phyloP scores from a whole-genome alignment of 345 rosid genomes.

The Litchi chinensis region DNA sequence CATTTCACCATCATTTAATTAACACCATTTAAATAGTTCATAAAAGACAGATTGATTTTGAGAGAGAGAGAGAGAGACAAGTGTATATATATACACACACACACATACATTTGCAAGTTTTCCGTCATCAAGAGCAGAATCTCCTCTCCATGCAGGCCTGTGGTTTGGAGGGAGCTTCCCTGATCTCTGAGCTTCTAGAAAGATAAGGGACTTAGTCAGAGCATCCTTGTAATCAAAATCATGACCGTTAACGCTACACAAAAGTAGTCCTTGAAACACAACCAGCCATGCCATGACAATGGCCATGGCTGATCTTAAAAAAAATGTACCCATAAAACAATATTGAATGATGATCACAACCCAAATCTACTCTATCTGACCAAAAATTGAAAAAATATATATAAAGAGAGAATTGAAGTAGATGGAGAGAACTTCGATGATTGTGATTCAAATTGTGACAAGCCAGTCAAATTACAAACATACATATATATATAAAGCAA shows the following conservation, averaged over 20 bases:
- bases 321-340: conserved; percentile 25
- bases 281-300: conserved; percentile 37
- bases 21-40: background rate
- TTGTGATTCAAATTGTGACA: background rate
- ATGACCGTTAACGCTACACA: conserved; percentile 38
- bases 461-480: too few relatives aligned
- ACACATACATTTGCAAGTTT: conserved; percentile 56
- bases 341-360: background rate
- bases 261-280: conserved; percentile 36
- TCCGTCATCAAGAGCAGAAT: conserved; percentile 85
- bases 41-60: background rate
- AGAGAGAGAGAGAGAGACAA: background rate
- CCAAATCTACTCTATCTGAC: background rate
- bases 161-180: conserved; percentile 74
- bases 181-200: conserved; percentile 91
- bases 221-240: conserved; percentile 68
- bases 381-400: background rate
- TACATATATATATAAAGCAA: too few relatives aligned
- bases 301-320: conserved; percentile 24
- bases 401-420: too few relatives aligned
- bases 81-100: too few relatives aligned
- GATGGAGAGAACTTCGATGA: background rate
- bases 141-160: conserved; percentile 83
- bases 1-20: too few relatives aligned
- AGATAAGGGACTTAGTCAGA: conserved; percentile 66